Base-by-base conservation (phyloP, 202 grass and related monocot genomes). In the Alloteropsis angusta region DNA sequence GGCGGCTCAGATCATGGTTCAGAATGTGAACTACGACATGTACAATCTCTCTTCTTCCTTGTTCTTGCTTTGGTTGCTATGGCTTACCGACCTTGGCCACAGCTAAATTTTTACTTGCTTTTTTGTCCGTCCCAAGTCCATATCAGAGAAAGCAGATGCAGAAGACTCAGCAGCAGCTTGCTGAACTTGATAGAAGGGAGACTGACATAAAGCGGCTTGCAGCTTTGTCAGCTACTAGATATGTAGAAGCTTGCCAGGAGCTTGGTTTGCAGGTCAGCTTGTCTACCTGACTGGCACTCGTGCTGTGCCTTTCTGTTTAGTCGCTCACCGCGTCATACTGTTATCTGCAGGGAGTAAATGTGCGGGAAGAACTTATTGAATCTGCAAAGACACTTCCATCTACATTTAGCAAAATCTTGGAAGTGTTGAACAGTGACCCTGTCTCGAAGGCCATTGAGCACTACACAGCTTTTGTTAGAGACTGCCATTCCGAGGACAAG, bases 1-100 rank as follows among this genome's bases (percentile, higher is more conserved):
- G 63, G 92, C 92, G 9, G 92, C 92, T 2, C 96, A 99, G 80
- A 89, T 91, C 75, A 91, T 99, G 89, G 88, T 99, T n/a, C 96
- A 99, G 81, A 93, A 93, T 86, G 92, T 99, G 19, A 96, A 93
- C 75, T 99, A 99, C 26, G 92, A 99, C 85, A 96, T 99, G 96
- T 99, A 95, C 19, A 53, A 1, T 55, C 3, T 65, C 65, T 74
- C 25, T 57, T 80, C 42, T 54, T 26, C 53, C 53, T 60, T 49
- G 18, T 6, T 34, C 74, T 60, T 45, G 22, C 8, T 49, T 79
- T 58, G 0, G 15, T 5, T 41, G 9, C n/a, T 48, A 58, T 16
- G 22, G 67, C 76, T 68, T 3, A 70, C 0, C 45, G 55, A 76
- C 52, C 22, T 50, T 57, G 28, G 42, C 36, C 25, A 6, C 72